Evolutionary conservation across 768 basidiomycete species (phyloP).

Genomic region (Nidula microcarpa): DNA sequence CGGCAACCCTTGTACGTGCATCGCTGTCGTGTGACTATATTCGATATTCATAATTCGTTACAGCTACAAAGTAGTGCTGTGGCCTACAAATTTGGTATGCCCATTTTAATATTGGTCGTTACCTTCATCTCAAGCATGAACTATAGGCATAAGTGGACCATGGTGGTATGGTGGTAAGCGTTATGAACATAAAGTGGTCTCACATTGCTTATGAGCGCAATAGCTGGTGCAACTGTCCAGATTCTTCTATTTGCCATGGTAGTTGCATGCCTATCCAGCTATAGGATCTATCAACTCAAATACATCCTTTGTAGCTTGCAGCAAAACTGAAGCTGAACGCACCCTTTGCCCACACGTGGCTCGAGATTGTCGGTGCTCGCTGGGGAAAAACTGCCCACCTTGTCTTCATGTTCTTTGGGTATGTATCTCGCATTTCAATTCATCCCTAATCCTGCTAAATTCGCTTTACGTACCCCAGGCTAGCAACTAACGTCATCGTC

Average conservation of each 20-base stretch:
- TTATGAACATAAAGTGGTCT: no score
- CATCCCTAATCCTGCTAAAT: neutral
- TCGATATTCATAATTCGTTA: no score
- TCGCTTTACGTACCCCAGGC: conserved; percentile 23
- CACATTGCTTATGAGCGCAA: no score
- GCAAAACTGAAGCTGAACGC: conserved; percentile 92
- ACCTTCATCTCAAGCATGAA: neutral
- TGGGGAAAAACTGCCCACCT: conserved; percentile 83
- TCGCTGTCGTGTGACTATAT: no score
- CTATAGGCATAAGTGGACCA: conserved; percentile 68
- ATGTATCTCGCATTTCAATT: conserved; percentile 7
- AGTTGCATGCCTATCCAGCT: conserved; percentile 4
- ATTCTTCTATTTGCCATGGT: conserved; percentile 88
- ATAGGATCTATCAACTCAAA: neutral
- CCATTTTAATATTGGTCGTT: neutral
- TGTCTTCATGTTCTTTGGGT: conserved; percentile 89
- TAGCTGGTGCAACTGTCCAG: conserved; percentile 81
- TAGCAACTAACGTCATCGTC: conserved; percentile 91
- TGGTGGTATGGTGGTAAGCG: conserved; percentile 76
- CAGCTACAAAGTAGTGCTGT: conserved; percentile 78
- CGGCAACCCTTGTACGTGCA: conserved; percentile 60
- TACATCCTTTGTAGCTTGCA: conserved; percentile 50
- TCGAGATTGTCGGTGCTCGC: conserved; percentile 77
- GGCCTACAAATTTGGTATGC: conserved; percentile 72
- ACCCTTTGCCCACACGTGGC: conserved; percentile 83